Base-by-base conservation (phyloP, 1,284 basidiomycete species). In the Boletus holoroseus region DNA sequence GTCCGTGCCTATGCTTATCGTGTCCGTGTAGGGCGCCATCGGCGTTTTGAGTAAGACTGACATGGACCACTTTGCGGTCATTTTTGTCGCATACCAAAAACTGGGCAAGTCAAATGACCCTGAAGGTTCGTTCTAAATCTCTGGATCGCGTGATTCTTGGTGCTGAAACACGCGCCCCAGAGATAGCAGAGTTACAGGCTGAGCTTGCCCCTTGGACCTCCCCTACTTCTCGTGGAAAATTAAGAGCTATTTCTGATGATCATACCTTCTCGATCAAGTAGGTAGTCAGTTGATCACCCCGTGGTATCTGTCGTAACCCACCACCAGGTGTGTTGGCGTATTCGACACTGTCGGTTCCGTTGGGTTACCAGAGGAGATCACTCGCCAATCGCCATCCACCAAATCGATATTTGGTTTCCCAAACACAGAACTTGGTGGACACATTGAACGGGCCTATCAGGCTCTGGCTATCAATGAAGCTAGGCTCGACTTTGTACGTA, bases 341-440 rank as follows among this genome's bases (percentile, higher is more conserved):
- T 87, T 82, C 58, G 84, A 87, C 60, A 87, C 85, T 3, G 85
- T 87, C 22, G 83, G 83, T 12, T 76, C 81, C 16, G 63, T 85
- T 27, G 85, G 83, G 9, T 63, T 87, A 20, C 85, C 84, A 1
- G 79, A 81, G 58, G 82, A 85, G 55, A 59, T 87, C 9, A 74
- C 75, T 2, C 61, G 73, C 35, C 63, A 66, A 15, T 69, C 70
- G 12, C 64, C 48, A 59, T 68, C 54, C 56, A 68, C 45, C 68
- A 75, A 57, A 61, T 77, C 51, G 64, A 67, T 86, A 3, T 85
- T 84, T 57, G 84, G 83, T 22, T 85, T 87, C 58, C 74, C 74
- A 15, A 80, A 85, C 57, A 72, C 69, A 13, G 55, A 68, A 16
- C 69, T 87, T 13, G 84, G 83, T 26, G 69, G 74, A n/a, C 83